Conservation (phyloP, 192 early-diverging fungal genomes). For the Backusella morwellensis region DNA sequence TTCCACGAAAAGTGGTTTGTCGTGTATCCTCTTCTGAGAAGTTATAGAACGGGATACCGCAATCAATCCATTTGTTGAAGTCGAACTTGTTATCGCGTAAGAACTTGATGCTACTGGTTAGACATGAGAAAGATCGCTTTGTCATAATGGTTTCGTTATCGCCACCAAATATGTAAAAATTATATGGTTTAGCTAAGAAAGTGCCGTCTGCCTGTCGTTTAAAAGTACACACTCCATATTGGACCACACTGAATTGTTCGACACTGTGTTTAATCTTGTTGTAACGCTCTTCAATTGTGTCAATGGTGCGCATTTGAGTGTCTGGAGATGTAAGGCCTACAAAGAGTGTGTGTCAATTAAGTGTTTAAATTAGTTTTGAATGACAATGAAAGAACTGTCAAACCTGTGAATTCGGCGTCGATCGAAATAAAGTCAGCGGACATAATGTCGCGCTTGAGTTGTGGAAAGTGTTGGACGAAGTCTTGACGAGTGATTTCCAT, state of each 20-base stretch:
- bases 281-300: not conserved
- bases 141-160: not conserved
- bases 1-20: conserved; percentile 3
- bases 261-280: conserved; percentile 35
- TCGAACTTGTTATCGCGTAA: conserved; percentile 77
- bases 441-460: too few species aligned
- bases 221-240: conserved; percentile 86
- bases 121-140: conserved; percentile 9
- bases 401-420: too few species aligned
- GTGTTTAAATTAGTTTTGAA: too few species aligned
- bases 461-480: too few species aligned
- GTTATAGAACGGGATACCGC: conserved; percentile 77
- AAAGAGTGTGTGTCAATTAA: too few species aligned
- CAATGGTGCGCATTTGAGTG: too few species aligned
- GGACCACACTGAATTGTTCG: conserved; percentile 55
- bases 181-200: conserved; percentile 82
- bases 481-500: too few species aligned
- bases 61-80: conserved; percentile 84
- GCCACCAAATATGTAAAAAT: conserved; percentile 76
- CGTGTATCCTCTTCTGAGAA: conserved; percentile 50
- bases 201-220: conserved; percentile 39
- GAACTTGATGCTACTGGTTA: conserved; percentile 67
- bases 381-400: too few species aligned
- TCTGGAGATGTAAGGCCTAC: too few species aligned
- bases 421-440: too few species aligned